Conservation (phyloP, 768 basidiomycete species). For the Macrolepiota dolichaula region DNA sequence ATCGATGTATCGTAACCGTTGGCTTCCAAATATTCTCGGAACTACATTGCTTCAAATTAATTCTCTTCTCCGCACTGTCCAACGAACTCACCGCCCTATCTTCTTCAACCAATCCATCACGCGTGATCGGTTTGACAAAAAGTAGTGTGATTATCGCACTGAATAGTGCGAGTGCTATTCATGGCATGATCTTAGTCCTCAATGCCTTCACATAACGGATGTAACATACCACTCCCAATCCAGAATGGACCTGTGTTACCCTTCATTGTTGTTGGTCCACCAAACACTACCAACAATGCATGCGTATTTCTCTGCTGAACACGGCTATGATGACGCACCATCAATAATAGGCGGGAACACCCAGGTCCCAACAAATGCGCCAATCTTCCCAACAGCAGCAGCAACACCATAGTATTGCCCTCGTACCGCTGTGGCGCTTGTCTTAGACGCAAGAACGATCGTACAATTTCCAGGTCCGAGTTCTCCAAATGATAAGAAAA, state of each 20-base stretch:
- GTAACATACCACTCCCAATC: conserved; percentile 66
- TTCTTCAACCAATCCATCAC: conserved; percentile 79
- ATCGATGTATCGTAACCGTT: conserved; percentile 75
- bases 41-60: conserved; percentile 33
- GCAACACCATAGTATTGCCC: conserved; percentile 86
- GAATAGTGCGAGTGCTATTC: conserved; percentile 62
- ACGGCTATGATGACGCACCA: conserved; percentile 30
- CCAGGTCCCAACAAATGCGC: conserved; percentile 83
- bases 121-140: conserved; percentile 69
- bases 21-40: conserved; percentile 77
- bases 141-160: conserved; percentile 72
- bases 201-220: background rate
- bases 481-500: conserved; percentile 89
- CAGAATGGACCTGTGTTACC: conserved; percentile 90
- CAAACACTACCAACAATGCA: conserved; percentile 47
- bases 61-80: background rate
- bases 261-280: conserved; percentile 43
- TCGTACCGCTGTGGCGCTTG: conserved; percentile 79
- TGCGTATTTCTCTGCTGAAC: conserved; percentile 6
- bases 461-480: conserved; percentile 85
- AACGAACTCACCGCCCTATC: conserved; percentile 52
- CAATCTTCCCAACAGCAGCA: conserved; percentile 82
- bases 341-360: conserved; percentile 67
- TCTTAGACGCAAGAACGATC: conserved; percentile 83
- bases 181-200: conserved; percentile 1